phyloP scores from a whole-genome alignment of 2,329 filamentous ascomycete genomes.

The Colletotrichum tropicale region DNA sequence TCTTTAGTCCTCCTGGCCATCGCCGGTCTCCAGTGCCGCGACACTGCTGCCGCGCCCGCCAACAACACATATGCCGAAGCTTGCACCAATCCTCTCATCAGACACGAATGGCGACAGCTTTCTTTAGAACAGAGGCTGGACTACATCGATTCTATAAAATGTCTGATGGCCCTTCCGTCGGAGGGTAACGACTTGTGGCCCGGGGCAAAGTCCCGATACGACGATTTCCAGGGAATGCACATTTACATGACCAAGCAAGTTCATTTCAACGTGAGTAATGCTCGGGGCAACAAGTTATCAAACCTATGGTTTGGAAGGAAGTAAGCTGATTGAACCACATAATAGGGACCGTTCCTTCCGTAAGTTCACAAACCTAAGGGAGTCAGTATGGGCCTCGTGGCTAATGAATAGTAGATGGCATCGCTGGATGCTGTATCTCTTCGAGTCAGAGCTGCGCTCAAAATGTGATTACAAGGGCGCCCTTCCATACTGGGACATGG shows the following conservation, averaged over 20 bases:
- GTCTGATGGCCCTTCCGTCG: neutral
- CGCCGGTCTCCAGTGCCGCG: accelerated
- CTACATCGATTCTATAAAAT: slow-evolving; percentile 13
- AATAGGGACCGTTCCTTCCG: neutral
- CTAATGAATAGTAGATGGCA: neutral
- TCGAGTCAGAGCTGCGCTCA: slow-evolving; percentile 24
- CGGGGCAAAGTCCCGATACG: slow-evolving; percentile 25
- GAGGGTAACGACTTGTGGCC: neutral
- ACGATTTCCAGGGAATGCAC: slow-evolving; percentile 29
- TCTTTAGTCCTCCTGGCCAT: neutral
- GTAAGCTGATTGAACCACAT: neutral
- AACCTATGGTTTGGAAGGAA: neutral
- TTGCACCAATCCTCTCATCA: neutral
- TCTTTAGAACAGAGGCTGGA: neutral
- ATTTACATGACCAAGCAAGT: slow-evolving; percentile 25
- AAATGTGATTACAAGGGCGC: slow-evolving; percentile 26
- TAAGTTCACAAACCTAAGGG: neutral
- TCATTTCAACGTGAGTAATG: slow-evolving; percentile 16
- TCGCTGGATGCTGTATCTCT: neutral
- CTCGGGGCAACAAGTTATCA: no score
- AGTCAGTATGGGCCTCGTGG: no score
- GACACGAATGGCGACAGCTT: neutral
- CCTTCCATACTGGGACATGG: neutral
- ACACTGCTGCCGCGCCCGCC: neutral
- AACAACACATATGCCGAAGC: neutral